Percentiles rank a stretch among this genome's conserved stretches.
These are phyloP conservation scores for Fusarium napiforme DNA, from an alignment of 2,329 filamentous ascomycete genomes.

Conservation along the genomic window DNA sequence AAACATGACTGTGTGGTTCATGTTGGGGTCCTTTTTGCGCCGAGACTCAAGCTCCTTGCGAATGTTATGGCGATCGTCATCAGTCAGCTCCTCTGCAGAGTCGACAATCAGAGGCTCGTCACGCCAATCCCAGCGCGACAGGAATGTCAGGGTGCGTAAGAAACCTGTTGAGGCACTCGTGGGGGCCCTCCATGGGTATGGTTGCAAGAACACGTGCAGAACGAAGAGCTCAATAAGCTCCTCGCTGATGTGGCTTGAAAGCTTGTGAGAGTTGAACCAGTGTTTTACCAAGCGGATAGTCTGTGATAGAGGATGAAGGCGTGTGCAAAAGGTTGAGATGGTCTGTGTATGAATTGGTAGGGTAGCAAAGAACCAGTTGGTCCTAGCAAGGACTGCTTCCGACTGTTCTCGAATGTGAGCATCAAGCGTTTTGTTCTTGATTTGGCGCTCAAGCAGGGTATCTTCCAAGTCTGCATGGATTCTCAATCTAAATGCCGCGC, in stretches of 20 bases:
- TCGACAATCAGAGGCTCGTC: conserved; percentile 84
- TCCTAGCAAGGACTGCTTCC: conserved; percentile 73
- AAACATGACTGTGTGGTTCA: conserved; percentile 86
- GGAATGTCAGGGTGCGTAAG: conserved; percentile 79
- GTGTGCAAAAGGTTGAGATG: conserved; percentile 81
- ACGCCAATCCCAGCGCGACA: conserved; percentile 93
- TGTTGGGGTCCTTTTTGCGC: conserved; percentile 86
- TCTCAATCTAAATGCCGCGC: conserved; percentile 82
- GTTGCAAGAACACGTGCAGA: conserved; percentile 80
- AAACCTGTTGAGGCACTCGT: conserved; percentile 84
- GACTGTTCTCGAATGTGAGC: conserved; percentile 74
- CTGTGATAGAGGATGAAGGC: conserved; percentile 81
- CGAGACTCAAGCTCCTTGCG: conserved; percentile 81
- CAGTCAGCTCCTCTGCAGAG: conserved; percentile 68
- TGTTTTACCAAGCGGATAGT: conserved; percentile 87
- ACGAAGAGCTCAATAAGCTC: conserved; percentile 88
- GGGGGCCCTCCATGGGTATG: conserved; percentile 82
- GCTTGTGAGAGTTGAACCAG: conserved; percentile 88
- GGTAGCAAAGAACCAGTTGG: conserved; percentile 77
- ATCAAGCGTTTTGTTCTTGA: conserved; percentile 77
- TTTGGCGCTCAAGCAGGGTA: conserved; percentile 78
- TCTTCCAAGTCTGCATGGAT: conserved; percentile 92
- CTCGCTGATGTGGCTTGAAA: conserved; percentile 78
- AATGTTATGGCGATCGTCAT: conserved; percentile 70
- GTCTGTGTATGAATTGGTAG: conserved; percentile 84